These are phyloP conservation scores for Penicillium glabrum DNA, from an alignment of 2,329 filamentous ascomycete genomes.

Conservation along the genomic window DNA sequence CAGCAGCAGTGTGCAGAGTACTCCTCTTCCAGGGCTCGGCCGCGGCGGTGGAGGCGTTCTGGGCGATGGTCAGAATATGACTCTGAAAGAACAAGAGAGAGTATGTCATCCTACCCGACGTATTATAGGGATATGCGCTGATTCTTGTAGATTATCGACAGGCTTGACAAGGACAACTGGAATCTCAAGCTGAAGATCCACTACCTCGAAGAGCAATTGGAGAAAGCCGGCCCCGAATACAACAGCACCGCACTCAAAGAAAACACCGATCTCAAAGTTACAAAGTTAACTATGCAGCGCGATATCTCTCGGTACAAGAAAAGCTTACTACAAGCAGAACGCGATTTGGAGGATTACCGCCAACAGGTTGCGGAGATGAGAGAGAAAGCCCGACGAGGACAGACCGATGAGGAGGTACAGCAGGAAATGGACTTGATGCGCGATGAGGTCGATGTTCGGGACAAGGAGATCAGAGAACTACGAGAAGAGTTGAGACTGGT, in stretches of 20 bases:
- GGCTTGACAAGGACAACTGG: conserved; percentile 98
- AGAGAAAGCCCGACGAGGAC: conserved; percentile 74
- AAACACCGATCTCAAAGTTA: conserved; percentile 93
- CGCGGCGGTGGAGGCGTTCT: conserved; percentile 66
- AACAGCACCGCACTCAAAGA: conserved; percentile 87
- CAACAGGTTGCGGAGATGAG: conserved; percentile 80
- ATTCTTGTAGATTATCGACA: conserved; percentile 67
- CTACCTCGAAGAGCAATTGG: conserved; percentile 87
- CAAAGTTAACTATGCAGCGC: conserved; percentile 83
- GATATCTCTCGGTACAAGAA: conserved; percentile 88
- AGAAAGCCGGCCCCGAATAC: conserved; percentile 84
- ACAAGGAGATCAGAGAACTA: conserved; percentile 41
- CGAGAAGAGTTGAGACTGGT: conserved; percentile 58
- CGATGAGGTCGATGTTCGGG: conserved; percentile 51
- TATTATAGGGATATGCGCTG: conserved; percentile 1
- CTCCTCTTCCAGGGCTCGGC: conserved; percentile 71
- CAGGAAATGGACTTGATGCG: conserved; percentile 56
- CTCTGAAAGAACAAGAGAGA: conserved; percentile 89
- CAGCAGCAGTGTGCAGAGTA: conserved; percentile 78
- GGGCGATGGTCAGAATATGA: conserved; percentile 76
- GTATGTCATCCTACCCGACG: conserved; percentile 43
- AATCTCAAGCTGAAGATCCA: conserved; percentile 95
- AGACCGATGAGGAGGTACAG: conserved; percentile 69
- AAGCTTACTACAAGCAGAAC: conserved; percentile 76
- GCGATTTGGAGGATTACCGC: conserved; percentile 79